phyloP scores from a whole-genome alignment of 148 eudicot species.

The Cornus suecica region DNA sequence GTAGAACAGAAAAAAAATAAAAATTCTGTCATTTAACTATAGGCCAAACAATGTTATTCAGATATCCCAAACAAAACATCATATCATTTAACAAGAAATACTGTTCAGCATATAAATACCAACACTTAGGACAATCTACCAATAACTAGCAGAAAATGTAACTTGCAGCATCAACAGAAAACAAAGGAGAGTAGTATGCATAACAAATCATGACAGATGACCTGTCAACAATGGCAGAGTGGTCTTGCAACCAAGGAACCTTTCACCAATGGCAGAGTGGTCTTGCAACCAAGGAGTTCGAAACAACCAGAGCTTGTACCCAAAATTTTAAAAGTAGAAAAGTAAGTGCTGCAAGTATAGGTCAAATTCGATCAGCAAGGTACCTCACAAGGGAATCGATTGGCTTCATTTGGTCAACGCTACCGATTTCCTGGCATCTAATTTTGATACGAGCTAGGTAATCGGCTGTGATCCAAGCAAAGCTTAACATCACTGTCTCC shows the following conservation, averaged over 20 bases:
- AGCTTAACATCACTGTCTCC: constrained; percentile 57
- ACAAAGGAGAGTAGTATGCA: background rate
- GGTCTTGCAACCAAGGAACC: constrained; percentile 46
- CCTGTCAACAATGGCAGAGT: constrained; percentile 47
- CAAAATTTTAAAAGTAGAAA: constrained; percentile 7
- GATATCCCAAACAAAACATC: background rate
- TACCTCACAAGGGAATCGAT: constrained; percentile 60
- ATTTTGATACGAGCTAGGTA: constrained; percentile 83
- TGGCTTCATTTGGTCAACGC: constrained; percentile 38
- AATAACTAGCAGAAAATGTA: background rate
- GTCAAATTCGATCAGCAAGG: constrained; percentile 52
- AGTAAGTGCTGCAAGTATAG: background rate
- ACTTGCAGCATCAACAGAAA: background rate
- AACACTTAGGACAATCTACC: background rate
- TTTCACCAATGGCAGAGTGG: constrained; percentile 56
- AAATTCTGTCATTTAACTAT: no score
- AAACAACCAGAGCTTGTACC: constrained; percentile 17
- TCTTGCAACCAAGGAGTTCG: background rate
- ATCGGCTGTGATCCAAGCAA: constrained; percentile 88
- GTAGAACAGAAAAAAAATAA: no score
- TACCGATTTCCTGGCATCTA: constrained; percentile 19
- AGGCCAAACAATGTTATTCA: no score
- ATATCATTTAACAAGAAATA: background rate
- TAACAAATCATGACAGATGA: background rate
- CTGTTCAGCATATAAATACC: background rate